Evolutionary conservation across 1,139 yeast species (phyloP).

Genomic region (Nakaseomyces nivariensis): DNA sequence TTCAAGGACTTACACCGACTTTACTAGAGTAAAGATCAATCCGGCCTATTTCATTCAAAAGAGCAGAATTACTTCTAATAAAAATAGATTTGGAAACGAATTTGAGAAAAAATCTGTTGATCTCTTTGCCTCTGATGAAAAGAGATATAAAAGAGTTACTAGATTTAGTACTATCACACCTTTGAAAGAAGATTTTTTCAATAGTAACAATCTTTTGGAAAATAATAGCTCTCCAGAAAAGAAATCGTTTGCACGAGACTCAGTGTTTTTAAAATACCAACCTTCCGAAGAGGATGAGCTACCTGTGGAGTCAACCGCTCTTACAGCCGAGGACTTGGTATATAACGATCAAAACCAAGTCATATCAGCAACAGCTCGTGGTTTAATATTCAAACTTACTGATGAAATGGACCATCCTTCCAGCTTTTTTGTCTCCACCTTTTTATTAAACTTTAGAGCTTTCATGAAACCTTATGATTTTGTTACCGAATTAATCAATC

Average conservation of each 20-base stretch:
- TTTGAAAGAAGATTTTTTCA: background rate
- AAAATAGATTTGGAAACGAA: constrained; percentile 29
- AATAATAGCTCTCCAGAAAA: constrained; percentile 40
- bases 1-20: constrained; percentile 67
- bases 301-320: constrained; percentile 4
- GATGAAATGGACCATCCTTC: constrained; percentile 59
- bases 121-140: constrained; percentile 16
- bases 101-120: constrained; percentile 4
- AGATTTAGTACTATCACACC: constrained; percentile 1
- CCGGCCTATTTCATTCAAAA: constrained; percentile 52
- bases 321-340: constrained; percentile 36
- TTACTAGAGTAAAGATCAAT: constrained; percentile 45
- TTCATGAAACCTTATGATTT: constrained; percentile 65
- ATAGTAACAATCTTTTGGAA: constrained; percentile 15
- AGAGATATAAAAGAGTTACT: constrained; percentile 11
- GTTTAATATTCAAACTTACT: constrained; percentile 60
- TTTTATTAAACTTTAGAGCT: constrained; percentile 69
- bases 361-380: constrained; percentile 72
- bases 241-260: constrained; percentile 37
- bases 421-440: constrained; percentile 61
- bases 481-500: constrained; percentile 53
- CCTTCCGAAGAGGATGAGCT: constrained; percentile 18
- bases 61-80: constrained; percentile 55
- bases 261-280: constrained; percentile 30
- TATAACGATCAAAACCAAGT: constrained; percentile 44